Evolutionary conservation across 768 basidiomycete species (phyloP), one percentile per base, ranked within the genome.

Genomic region (Psilocybe tampanensis): DNA sequence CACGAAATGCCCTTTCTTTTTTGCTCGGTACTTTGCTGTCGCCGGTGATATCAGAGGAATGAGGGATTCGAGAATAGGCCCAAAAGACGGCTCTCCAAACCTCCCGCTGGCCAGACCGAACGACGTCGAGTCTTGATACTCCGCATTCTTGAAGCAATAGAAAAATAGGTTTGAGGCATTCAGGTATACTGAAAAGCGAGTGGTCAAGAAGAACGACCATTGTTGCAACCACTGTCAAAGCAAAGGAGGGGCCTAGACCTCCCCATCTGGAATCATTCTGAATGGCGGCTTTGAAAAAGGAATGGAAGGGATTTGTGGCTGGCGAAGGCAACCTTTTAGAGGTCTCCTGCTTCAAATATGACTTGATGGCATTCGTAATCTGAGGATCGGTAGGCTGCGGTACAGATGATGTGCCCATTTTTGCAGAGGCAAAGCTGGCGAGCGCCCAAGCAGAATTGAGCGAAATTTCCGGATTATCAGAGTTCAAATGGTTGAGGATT

Each of bases 71-170:
- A 18, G 76, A 68, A 56, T 80, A 85, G 1, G 80, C 76, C 85
- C 86, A 87, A 19, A 86, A 68, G 23, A 86, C 70, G 50, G 80
- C 76, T 50, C 72, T 74, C 85, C 85, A 88, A 19, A 80, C 24
- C 44, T 60, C 63, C 3, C 62, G 43, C 22, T 67, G 68, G 11
- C 53, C 29, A 21, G 47, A 3, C 2, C 52, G 49, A 9, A 61
- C 34, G 13, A 42, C 32, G 7, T 52, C 39, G 15, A 36, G 18
- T 11, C 34, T 50, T 34, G 61, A 61, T 11, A 47, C 45, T 7
- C 44, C 52, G 18, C 48, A 54, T 52, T 47, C 49, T 3, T 44
- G 45, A 22, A 69, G 55, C 15, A 57, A 41, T 2, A 33, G 18
- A 33, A 64, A 52, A 2, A 64, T 36, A n/a, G 63, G 43, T 34